Conservation (phyloP, 1,139 yeast genomes). For the Suhomyces chickasaworum region DNA sequence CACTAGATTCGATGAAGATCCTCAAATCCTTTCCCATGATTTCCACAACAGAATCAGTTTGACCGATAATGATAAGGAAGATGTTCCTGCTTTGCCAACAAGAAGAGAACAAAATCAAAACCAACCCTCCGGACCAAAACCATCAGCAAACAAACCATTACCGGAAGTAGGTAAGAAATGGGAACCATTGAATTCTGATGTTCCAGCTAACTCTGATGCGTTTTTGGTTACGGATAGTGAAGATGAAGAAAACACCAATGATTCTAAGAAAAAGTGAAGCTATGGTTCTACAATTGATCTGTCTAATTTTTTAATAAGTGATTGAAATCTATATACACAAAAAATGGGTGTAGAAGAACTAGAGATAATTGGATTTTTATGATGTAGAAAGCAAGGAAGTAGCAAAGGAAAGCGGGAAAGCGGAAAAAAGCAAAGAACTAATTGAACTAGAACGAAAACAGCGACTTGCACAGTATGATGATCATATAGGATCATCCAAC, state of each 20-base stretch:
- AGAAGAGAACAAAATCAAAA: constrained; percentile 11
- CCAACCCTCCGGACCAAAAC: no score
- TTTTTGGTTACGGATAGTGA: constrained; percentile 80
- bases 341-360: constrained; percentile 12
- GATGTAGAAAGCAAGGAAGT: constrained; percentile 8
- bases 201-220: constrained; percentile 67
- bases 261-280: constrained; percentile 9
- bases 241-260: constrained; percentile 52
- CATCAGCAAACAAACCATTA: constrained; percentile 5
- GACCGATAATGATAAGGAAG: constrained; percentile 44
- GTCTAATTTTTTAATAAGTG: constrained; percentile 6
- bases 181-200: constrained; percentile 62
- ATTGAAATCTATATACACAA: constrained; percentile 14
- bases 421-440: constrained; percentile 4
- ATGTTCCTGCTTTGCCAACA: constrained; percentile 47
- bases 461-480: background rate
- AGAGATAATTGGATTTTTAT: constrained; percentile 8
- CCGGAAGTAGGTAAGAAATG: constrained; percentile 42
- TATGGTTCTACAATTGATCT: background rate
- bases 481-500: background rate
- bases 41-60: constrained; percentile 57
- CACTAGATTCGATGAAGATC: constrained; percentile 54
- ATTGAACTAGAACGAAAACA: constrained; percentile 9
- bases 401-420: no score
- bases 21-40: constrained; percentile 53